Evolutionary conservation across 306 rosid genomes (phyloP).

Genomic region (Lathyrus sativus): DNA sequence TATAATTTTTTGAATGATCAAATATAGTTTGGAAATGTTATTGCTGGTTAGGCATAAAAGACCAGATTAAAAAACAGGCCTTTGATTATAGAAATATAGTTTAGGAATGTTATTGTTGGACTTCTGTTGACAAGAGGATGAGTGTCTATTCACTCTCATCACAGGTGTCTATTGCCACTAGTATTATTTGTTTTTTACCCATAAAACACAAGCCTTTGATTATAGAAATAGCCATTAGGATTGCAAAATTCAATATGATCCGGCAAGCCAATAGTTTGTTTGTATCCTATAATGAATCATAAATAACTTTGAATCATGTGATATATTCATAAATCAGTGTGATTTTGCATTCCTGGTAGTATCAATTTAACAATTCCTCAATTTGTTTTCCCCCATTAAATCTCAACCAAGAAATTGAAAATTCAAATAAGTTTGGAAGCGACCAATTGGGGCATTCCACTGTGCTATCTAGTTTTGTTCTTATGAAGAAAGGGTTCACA

Average conservation of each 20-base stretch:
- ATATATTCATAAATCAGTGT: neutral
- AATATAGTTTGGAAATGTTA: neutral
- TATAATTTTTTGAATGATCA: neutral
- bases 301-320: neutral
- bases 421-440: neutral
- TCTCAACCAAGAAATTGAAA: neutral
- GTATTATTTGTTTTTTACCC: neutral
- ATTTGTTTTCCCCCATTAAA: neutral
- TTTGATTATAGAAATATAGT: neutral
- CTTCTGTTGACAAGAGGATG: neutral
- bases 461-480: neutral
- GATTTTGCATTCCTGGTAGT: neutral
- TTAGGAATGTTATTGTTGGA: neutral
- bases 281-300: neutral
- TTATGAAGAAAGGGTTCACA: neutral
- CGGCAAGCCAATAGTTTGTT: neutral
- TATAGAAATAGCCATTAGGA: neutral
- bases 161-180: neutral
- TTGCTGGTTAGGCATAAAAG: neutral
- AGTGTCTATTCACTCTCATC: constrained; percentile 2
- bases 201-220: neutral
- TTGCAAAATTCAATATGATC: neutral
- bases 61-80: no score
- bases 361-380: neutral
- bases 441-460: neutral